Evolutionary conservation across 2,329 filamentous ascomycete species (phyloP).

Genomic region (Fusarium robinianum): DNA sequence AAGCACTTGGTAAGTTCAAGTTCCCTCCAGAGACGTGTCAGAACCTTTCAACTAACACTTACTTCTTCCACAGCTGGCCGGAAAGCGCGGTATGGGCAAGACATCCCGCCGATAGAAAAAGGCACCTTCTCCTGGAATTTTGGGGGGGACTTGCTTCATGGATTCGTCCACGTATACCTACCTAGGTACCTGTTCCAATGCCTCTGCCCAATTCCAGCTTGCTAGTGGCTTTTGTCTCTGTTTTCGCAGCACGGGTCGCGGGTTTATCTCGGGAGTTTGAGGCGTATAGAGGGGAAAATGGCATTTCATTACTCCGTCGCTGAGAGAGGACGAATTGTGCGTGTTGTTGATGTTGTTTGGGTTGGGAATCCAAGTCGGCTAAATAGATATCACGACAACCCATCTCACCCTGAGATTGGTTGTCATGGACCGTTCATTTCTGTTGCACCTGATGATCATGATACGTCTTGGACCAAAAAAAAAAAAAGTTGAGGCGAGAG

Average conservation of each 20-base stretch:
- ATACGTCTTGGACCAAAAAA: constrained; percentile 22
- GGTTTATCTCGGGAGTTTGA: constrained; percentile 40
- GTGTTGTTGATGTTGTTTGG: constrained; percentile 26
- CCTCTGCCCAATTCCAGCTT: constrained; percentile 25
- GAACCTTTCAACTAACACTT: constrained; percentile 12
- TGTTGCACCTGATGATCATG: constrained; percentile 33
- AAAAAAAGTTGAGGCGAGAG: constrained; percentile 17
- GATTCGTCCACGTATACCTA: no score
- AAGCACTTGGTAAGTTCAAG: constrained; percentile 84
- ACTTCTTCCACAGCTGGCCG: constrained; percentile 66
- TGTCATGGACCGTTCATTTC: constrained; percentile 21
- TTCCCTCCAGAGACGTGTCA: neutral
- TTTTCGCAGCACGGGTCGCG: constrained; percentile 32
- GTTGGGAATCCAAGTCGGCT: constrained; percentile 25
- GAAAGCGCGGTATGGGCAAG: constrained; percentile 94
- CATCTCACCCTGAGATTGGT: constrained; percentile 10
- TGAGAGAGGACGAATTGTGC: constrained; percentile 18
- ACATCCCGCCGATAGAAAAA: constrained; percentile 67
- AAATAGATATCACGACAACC: constrained; percentile 32
- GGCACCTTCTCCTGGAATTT: neutral
- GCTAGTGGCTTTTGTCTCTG: constrained; percentile 28
- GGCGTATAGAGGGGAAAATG: constrained; percentile 35
- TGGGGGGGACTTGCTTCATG: no score
- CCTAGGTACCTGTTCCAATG: no score
- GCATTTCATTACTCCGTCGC: constrained; percentile 22